Evolutionary conservation across 2,329 filamentous ascomycete genomes (phyloP).

Genomic region (Acrocalymma vagum): DNA sequence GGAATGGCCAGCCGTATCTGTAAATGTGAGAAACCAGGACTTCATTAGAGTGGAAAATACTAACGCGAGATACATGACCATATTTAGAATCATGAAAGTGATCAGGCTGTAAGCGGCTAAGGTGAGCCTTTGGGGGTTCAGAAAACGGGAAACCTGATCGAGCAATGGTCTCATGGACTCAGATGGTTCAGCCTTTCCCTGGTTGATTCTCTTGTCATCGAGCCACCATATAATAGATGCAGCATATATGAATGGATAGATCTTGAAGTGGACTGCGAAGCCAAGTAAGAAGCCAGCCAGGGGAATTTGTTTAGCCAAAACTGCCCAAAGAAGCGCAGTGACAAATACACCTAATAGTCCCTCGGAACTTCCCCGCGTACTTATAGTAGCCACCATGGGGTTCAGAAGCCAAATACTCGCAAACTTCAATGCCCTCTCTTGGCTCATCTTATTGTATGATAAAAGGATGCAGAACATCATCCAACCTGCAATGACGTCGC

Average conservation of each 20-base stretch:
- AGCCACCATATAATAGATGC: constrained; percentile 83
- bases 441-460: constrained; percentile 42
- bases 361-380: constrained; percentile 92
- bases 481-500: constrained; percentile 86
- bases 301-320: constrained; percentile 66
- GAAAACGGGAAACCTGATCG: constrained; percentile 26
- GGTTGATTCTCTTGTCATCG: constrained; percentile 59
- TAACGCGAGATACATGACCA: constrained; percentile 79
- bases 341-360: constrained; percentile 88
- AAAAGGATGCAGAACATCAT: constrained; percentile 69
- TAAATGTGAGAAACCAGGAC: background rate
- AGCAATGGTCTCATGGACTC: constrained; percentile 27
- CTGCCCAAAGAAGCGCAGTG: constrained; percentile 83
- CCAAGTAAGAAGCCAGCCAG: constrained; percentile 81
- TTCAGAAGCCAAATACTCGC: constrained; percentile 93
- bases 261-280: constrained; percentile 93
- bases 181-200: constrained; percentile 6
- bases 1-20: constrained; percentile 81
- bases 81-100: constrained; percentile 78
- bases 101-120: constrained; percentile 71
- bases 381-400: constrained; percentile 97
- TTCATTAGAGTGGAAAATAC: constrained; percentile 38
- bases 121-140: constrained; percentile 57
- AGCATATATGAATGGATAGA: constrained; percentile 97
- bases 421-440: constrained; percentile 71